Conservation (phyloP, 2,329 filamentous ascomycete genomes). For the Sclerotinia sclerotiorum region DNA sequence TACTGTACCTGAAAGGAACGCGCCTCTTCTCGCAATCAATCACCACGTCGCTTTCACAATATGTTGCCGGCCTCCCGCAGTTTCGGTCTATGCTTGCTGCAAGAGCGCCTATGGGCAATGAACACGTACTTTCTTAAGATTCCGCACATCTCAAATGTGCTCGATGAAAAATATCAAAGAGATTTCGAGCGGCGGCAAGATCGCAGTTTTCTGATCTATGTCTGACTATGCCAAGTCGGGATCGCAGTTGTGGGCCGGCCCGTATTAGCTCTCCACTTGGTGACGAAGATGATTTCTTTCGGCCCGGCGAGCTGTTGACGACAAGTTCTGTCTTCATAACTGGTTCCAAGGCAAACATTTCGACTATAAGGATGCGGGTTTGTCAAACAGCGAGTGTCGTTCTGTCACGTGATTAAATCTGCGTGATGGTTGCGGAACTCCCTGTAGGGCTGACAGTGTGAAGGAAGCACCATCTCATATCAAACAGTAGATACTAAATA, state of each 20-base stretch:
- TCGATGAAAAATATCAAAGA: background rate
- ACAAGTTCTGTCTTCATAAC: background rate
- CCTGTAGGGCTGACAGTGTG: background rate
- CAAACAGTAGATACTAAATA: background rate
- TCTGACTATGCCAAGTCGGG: conserved; percentile 15
- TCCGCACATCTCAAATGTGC: background rate
- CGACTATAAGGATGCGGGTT: background rate
- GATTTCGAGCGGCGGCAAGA: background rate
- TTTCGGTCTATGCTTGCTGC: background rate
- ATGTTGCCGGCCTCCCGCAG: background rate
- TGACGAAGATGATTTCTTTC: conserved; percentile 1
- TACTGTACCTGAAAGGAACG: background rate
- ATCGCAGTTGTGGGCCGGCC: conserved; percentile 8
- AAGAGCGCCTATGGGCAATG: background rate
- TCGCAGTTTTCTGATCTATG: background rate
- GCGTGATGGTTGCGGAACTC: background rate
- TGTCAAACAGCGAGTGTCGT: too few relatives aligned
- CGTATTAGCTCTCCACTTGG: conserved; percentile 6
- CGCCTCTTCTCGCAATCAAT: background rate
- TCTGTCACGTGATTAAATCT: background rate
- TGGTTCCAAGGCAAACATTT: background rate
- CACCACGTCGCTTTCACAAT: background rate
- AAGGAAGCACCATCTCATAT: background rate
- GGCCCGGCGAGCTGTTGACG: background rate
- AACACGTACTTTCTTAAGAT: background rate